A percentile compares a stretch with the other conserved stretches of the same genome.
Evolutionary conservation across 768 basidiomycete species (phyloP).

Genomic region (Holtermanniella nyarrowii): DNA sequence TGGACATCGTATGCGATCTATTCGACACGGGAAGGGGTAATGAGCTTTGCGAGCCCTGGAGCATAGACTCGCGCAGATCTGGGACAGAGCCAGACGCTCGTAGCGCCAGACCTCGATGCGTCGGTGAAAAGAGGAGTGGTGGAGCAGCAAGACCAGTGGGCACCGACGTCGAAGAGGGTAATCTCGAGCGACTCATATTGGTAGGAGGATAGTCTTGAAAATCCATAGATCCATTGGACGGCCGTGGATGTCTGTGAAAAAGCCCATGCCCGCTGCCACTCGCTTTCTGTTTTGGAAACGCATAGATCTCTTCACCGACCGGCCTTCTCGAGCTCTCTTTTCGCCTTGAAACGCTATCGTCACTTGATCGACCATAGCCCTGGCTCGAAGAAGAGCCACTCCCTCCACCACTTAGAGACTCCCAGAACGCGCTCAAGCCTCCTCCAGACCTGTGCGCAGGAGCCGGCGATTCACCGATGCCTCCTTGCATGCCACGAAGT

Average conservation of each 20-base stretch:
- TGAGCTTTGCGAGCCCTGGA: neutral
- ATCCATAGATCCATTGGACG: constrained; percentile 8
- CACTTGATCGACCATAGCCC: neutral
- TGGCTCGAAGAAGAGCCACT: neutral
- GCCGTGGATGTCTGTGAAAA: neutral
- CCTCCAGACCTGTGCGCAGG: constrained; percentile 2
- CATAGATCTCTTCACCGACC: no score
- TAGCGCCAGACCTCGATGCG: constrained; percentile 14
- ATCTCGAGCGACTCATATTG: neutral
- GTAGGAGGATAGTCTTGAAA: constrained; percentile 16
- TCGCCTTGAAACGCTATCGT: constrained; percentile 1
- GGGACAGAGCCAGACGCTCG: constrained; percentile 3
- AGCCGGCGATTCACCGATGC: constrained; percentile 17
- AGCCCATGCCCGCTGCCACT: no score
- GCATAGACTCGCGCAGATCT: neutral
- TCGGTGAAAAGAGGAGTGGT: constrained; percentile 30
- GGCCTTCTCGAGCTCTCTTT: no score
- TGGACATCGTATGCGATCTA: neutral
- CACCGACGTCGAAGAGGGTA: constrained; percentile 28
- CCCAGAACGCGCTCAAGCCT: constrained; percentile 6
- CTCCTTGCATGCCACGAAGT: constrained; percentile 4
- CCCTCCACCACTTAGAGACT: neutral
- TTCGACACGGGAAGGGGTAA: neutral
- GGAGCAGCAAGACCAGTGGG: constrained; percentile 28
- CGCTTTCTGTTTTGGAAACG: no score